Evolutionary conservation across 768 basidiomycete species (phyloP), one percentile per base, ranked within the genome.

Genomic region (Phanerodontia chrysosporium): DNA sequence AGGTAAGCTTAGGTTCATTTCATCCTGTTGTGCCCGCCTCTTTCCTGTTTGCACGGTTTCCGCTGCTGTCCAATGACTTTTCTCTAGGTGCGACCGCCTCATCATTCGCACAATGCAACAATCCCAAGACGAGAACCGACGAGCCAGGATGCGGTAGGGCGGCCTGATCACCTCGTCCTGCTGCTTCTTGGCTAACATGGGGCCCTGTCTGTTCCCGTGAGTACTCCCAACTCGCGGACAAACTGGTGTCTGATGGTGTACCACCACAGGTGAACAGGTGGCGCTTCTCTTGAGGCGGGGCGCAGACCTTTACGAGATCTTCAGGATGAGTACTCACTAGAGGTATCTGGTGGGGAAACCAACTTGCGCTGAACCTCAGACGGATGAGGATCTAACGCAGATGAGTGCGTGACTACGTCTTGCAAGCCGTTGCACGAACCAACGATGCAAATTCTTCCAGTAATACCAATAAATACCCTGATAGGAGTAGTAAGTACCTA

Each of bases 271-370:
- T 25, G 24, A 21, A 6, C 53, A 25, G 51, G 24, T 5, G 24
- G 24, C n/a, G 53, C n/a, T 36, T 27, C 39, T 27, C 53, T 36
- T 42, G 53, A 55, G 53, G 53, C 53, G 12, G 18, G 35, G 53
- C 36, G 53, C 53, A 55, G 53, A 55, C 53, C 53, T 55, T 55
- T 55, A 32, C 53, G 53, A 25, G 53, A 36, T 55, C 53, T 36
- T 55, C 53, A 42, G 53, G 53, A 55, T 55, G 25, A 55, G 53
- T 55, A 55, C 53, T 5, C 36, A 35, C 39, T 13, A 55, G 32
- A 25, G 13, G 12, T 25, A 9, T 3, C 39, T 27, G 27, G 53
- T 55, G 53, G 22, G 21, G 53, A 55, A 55, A 55, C 53, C 36
- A 55, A 44, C 53, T 8, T 55, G 53, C 53, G 53, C 53, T 16